Evolutionary conservation across 2,329 filamentous ascomycete genomes (phyloP), one percentile per base, ranked within the genome.

Genomic region (Rhinocladiella mackenziei): DNA sequence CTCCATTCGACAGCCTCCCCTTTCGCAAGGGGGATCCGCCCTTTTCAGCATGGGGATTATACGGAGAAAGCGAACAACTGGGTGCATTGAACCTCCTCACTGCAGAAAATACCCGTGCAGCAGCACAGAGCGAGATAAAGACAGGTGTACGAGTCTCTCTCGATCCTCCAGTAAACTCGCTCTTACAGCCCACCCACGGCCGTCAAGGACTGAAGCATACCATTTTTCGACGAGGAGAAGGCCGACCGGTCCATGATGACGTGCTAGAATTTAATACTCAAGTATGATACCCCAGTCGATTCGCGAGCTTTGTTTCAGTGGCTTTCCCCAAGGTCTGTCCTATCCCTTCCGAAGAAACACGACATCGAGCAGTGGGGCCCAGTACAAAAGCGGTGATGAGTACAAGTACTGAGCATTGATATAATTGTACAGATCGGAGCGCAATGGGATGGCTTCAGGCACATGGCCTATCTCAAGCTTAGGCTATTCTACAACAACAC

Each of bases 71-170:
- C 20, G 39, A 43, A 15, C 6, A 43, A n/a, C 31, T 43, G 19
- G 39, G 39, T 10, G 11, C 28, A 15, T 28, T 43, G 31, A 41
- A 41, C 18, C 38, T 41, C 9, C 8, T 41, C 13, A 77, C 73
- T 0, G 65, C 70, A 0, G 59, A 65, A n/a, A 63, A 62, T 10
- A 63, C 69, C 8, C 29, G 30, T 25, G 59, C 59, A 6, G 55
- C 60, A 8, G 70, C 70, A 0, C 62, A 68, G 1, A 56, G 60
- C 14, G 70, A 73, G 51, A 73, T 74, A 41, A 61, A 64, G 31
- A 61, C 60, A 6, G 67, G 47, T 3, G 26, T 34, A 9, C 37
- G 47, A 6, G 38, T 50, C 18, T 15, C 30, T 2, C 22, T 47
- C 9, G 43, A 50, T 56, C 67, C 65, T 60, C 57, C 58, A 5